Conservation (phyloP, 441 rosid genomes). For the Gossypium gossypioides region DNA sequence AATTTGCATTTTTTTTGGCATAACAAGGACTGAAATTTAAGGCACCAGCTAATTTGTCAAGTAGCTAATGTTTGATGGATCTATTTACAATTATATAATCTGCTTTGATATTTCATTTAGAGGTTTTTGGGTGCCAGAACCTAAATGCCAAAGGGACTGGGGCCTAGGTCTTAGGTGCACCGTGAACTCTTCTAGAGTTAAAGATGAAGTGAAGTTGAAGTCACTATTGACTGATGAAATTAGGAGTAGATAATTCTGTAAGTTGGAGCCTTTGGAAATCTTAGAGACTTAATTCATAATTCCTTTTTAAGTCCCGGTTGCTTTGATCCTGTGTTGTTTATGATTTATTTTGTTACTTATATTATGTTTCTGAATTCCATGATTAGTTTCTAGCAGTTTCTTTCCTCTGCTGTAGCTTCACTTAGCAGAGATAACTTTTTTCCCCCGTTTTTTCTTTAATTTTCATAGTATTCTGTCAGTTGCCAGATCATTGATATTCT, state of each 20-base stretch:
- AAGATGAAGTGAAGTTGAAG: neutral
- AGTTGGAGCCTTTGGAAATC: neutral
- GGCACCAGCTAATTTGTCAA: neutral
- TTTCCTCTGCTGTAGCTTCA: neutral
- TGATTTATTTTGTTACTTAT: neutral
- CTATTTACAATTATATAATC: neutral
- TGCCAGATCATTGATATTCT: slow-evolving; percentile 25
- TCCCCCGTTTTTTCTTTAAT: too few relatives aligned
- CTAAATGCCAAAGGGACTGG: neutral
- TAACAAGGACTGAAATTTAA: neutral
- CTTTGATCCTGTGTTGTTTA: neutral
- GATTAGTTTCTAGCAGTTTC: neutral
- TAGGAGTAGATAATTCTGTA: neutral
- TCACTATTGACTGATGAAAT: neutral
- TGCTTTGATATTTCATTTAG: neutral
- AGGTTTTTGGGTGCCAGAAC: neutral
- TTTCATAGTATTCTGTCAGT: neutral
- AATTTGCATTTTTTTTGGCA: neutral
- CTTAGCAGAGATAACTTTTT: neutral
- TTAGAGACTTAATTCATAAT: neutral
- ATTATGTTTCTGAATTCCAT: neutral
- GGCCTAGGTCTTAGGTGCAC: neutral
- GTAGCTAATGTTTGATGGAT: neutral
- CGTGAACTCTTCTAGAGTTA: neutral
- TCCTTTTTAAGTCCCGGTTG: neutral